These are phyloP conservation scores for Salix koriyanagi DNA, from an alignment of 345 rosid species.

Conservation along the genomic window DNA sequence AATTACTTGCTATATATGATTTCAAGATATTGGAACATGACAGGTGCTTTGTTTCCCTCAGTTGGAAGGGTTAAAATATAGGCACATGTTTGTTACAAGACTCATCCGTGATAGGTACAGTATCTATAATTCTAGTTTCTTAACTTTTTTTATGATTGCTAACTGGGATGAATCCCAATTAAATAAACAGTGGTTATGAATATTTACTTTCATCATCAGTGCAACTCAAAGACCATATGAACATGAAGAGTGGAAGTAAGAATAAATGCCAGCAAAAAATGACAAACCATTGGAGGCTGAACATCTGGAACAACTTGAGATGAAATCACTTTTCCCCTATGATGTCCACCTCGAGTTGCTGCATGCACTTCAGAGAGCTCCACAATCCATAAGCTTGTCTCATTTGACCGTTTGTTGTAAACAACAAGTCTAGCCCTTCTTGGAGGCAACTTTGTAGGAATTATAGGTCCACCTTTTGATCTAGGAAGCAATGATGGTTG, in stretches of 20 bases:
- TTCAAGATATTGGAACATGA: not conserved
- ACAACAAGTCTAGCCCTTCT: conserved; percentile 79
- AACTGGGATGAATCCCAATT: not conserved
- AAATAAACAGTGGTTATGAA: not conserved
- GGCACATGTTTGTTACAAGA: not conserved
- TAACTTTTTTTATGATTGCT: not conserved
- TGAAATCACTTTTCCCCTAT: conserved; percentile 84
- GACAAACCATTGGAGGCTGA: conserved; percentile 87
- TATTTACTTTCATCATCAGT: not conserved
- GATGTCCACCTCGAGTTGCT: conserved; percentile 85
- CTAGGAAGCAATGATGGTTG: conserved; percentile 86
- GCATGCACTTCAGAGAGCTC: conserved; percentile 92
- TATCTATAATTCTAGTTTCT: not conserved
- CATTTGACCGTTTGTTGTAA: conserved; percentile 78
- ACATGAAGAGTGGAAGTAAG: not conserved
- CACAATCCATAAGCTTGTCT: conserved; percentile 77
- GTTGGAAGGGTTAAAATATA: not conserved
- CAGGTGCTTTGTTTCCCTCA: not conserved
- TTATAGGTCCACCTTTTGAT: conserved; percentile 72
- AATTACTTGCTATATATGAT: not conserved
- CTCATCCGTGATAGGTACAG: not conserved
- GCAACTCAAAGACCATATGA: not conserved
- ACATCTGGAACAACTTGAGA: conserved; percentile 71
- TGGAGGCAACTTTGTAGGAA: conserved; percentile 84
- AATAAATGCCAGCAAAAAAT: not conserved